A percentile compares a stretch with the other conserved stretches of the same genome.
Conservation (phyloP, 345 rosid species). For the Eucalyptus curtisii region DNA sequence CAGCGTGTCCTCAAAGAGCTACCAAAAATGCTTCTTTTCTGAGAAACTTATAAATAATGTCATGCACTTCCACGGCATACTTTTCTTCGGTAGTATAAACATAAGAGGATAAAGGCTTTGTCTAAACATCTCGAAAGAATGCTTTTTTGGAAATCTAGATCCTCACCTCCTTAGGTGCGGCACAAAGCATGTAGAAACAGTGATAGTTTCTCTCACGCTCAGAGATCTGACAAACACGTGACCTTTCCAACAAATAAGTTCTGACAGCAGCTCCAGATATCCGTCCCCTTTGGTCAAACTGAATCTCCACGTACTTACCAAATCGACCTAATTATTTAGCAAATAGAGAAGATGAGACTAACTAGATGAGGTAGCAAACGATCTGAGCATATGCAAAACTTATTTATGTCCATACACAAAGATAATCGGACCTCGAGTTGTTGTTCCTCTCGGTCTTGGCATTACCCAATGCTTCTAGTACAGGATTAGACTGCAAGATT, state of each 20-base stretch:
- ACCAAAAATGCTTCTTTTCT: not conserved
- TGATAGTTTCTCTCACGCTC: conserved; percentile 98
- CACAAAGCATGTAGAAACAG: conserved; percentile 98
- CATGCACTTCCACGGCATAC: not conserved
- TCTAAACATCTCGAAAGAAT: not conserved
- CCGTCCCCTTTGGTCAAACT: conserved; percentile 75
- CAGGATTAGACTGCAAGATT: conserved; percentile 87
- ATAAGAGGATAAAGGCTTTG: not conserved
- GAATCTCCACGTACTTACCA: conserved; percentile 99
- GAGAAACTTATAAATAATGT: not conserved
- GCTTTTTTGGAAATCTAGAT: not conserved
- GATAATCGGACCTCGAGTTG: conserved; percentile 67
- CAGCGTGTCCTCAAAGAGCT: not conserved
- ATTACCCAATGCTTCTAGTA: conserved; percentile 96
- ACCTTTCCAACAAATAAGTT: conserved; percentile 96
- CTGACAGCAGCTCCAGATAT: conserved; percentile 98
- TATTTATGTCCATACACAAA: not conserved
- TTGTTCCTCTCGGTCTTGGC: conserved; percentile 98
- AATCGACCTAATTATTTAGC: conserved; percentile 56
- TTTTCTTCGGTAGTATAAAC: not conserved
- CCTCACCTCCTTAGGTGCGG: conserved; percentile 86
- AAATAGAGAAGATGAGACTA: conserved; percentile 1
- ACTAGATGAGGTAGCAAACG: not conserved
- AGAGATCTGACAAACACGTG: conserved; percentile 98
- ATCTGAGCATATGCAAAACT: not conserved